Conservation (phyloP, 2,329 filamentous ascomycete species). For the Cordyceps fumosorosea region DNA sequence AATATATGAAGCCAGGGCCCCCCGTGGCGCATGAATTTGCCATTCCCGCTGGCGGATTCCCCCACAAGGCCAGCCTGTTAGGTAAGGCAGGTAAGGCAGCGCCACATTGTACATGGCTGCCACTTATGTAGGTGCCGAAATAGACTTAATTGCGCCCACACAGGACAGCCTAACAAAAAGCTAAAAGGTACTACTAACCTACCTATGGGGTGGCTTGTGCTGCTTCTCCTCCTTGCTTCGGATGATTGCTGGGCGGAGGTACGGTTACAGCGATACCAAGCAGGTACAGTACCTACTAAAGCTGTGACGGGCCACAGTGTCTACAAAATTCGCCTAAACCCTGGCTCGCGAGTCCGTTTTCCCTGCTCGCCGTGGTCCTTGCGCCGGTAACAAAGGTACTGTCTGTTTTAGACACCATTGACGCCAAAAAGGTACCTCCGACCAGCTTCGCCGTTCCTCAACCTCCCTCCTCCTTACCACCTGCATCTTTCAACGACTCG, state of each 20-base stretch:
- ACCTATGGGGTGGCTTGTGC: background rate
- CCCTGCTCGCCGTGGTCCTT: background rate
- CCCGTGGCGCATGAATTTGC: background rate
- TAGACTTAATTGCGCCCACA: background rate
- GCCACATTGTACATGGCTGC: background rate
- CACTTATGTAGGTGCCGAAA: background rate
- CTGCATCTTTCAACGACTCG: background rate
- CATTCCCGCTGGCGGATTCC: no score
- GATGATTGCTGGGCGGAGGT: background rate
- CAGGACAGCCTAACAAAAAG: background rate
- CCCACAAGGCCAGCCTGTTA: no score
- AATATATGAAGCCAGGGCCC: no score
- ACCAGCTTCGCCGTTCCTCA: background rate
- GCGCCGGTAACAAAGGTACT: background rate
- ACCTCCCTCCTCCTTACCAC: background rate
- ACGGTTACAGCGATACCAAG: no score
- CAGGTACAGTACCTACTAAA: no score
- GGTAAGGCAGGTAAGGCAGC: background rate
- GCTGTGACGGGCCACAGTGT: background rate
- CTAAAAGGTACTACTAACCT: background rate
- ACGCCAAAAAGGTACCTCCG: background rate
- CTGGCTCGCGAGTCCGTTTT: background rate
- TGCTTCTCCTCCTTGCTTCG: background rate
- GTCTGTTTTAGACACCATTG: background rate
- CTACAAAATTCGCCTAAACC: background rate